A percentile compares a stretch with the other conserved stretches of the same genome.
Conservation (phyloP, 495 filamentous ascomycete species). For the Aspergillus ostianus region DNA sequence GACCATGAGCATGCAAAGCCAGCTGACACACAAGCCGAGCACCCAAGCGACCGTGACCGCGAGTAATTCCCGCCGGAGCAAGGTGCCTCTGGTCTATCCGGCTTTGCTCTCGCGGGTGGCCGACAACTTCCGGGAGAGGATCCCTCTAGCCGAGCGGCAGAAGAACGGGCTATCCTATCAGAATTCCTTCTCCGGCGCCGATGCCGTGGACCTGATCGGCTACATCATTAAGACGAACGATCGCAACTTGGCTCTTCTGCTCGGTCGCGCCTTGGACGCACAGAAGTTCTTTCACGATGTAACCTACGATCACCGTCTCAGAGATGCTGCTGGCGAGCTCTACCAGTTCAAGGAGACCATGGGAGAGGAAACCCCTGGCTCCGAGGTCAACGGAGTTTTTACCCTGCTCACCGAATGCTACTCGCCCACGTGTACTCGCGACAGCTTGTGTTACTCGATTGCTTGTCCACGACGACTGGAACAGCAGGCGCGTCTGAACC, state of each 20-base stretch:
- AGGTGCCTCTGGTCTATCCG: conserved; percentile 84
- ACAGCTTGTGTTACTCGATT: conserved; percentile 97
- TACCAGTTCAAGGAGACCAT: conserved; percentile 96
- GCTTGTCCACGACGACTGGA: conserved; percentile 93
- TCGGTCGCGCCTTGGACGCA: conserved; percentile 93
- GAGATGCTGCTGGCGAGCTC: conserved; percentile 86
- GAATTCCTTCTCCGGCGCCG: conserved; percentile 89
- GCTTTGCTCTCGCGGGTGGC: conserved; percentile 88
- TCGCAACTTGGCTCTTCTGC: conserved; percentile 85
- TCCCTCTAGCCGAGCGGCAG: conserved; percentile 76
- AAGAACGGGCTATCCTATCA: conserved; percentile 98
- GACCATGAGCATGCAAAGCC: conserved; percentile 48
- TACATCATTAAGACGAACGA: conserved; percentile 97
- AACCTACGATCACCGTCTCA: conserved; percentile 92
- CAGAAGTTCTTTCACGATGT: conserved; percentile 99
- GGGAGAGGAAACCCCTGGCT: conserved; percentile 75
- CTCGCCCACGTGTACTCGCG: conserved; percentile 92
- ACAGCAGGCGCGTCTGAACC: conserved; percentile 88
- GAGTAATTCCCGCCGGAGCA: conserved; percentile 48
- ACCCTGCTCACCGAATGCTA: conserved; percentile 96
- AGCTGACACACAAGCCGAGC: conserved; percentile 29
- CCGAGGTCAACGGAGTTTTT: conserved; percentile 93
- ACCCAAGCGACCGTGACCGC: conserved; percentile 43
- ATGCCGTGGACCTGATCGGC: conserved; percentile 91
- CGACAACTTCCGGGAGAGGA: conserved; percentile 83